These are phyloP conservation scores for Ochetophila trinervis DNA, from an alignment of 306 rosid genomes.

Conservation along the genomic window DNA sequence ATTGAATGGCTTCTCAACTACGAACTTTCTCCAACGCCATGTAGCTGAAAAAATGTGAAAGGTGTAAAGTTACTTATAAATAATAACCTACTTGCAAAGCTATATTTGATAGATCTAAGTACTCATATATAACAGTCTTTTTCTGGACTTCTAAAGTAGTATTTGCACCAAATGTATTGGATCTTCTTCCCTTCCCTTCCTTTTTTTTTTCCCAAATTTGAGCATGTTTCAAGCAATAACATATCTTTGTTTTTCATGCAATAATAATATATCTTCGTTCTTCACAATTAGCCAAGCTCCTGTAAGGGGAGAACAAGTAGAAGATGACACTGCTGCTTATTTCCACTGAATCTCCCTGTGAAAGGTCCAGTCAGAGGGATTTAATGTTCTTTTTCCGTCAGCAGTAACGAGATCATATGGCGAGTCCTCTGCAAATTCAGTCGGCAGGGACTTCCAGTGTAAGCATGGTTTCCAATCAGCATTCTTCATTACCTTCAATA, in stretches of 20 bases:
- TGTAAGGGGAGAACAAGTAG: not conserved
- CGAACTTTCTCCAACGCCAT: too few relatives aligned
- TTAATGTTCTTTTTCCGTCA: constrained; percentile 65
- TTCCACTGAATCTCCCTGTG: constrained; percentile 73
- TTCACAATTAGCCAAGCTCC: not conserved
- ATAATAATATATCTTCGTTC: not conserved
- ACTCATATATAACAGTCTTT: not conserved
- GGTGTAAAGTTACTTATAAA: too few relatives aligned
- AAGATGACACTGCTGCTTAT: constrained; percentile 23
- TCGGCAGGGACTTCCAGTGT: constrained; percentile 77
- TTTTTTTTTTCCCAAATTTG: not conserved
- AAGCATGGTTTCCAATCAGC: constrained; percentile 88
- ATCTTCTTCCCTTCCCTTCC: not conserved
- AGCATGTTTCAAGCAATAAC: too few relatives aligned
- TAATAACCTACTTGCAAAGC: not conserved
- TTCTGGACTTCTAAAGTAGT: not conserved
- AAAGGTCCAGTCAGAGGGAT: constrained; percentile 82
- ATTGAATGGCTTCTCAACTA: too few relatives aligned
- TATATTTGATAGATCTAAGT: not conserved
- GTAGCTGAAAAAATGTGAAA: too few relatives aligned
- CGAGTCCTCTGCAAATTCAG: constrained; percentile 83
- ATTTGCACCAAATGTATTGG: not conserved
- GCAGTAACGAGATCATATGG: constrained; percentile 83
- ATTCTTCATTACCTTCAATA: constrained; percentile 66
- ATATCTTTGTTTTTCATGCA: not conserved